Conservation (phyloP, 2,329 filamentous ascomycete genomes). For the Curvularia verruculosa region DNA sequence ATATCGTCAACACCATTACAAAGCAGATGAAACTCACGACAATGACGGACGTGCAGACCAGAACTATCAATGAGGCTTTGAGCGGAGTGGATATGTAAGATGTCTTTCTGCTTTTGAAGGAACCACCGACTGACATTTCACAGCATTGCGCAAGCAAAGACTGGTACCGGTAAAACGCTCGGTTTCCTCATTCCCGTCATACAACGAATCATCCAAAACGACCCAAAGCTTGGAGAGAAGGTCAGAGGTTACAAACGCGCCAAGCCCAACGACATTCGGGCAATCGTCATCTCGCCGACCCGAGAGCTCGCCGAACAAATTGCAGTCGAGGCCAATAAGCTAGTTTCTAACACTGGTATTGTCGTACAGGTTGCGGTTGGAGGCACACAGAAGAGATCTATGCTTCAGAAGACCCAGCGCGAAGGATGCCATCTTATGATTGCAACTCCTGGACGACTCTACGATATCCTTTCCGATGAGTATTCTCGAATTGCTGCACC, state of each 20-base stretch:
- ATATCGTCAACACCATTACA: conserved; percentile 72
- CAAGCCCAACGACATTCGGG: conserved; percentile 60
- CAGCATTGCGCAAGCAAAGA: conserved; percentile 86
- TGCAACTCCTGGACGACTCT: conserved; percentile 85
- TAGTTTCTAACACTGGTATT: conserved; percentile 70
- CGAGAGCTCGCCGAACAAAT: conserved; percentile 70
- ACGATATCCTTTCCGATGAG: conserved; percentile 77
- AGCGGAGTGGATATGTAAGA: conserved; percentile 82
- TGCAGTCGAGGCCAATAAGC: conserved; percentile 72
- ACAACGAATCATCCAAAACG: conserved; percentile 73
- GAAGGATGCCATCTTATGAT: conserved; percentile 88
- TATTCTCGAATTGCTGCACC: conserved; percentile 67
- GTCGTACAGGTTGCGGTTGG: conserved; percentile 82
- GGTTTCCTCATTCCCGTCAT: conserved; percentile 88
- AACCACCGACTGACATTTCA: conserved; percentile 19
- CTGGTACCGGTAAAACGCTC: conserved; percentile 94
- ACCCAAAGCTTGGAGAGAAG: conserved; percentile 65
- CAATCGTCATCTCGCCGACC: conserved; percentile 67
- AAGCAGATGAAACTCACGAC: conserved; percentile 74
- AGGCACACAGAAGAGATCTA: conserved; percentile 76
- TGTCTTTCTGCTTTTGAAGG: background rate
- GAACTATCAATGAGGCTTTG: conserved; percentile 81
- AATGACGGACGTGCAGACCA: conserved; percentile 92
- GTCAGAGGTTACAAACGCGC: conserved; percentile 50
- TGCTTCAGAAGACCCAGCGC: conserved; percentile 70